Conservation (phyloP, 2,329 filamentous ascomycete species). For the Aspergillus sojae region DNA sequence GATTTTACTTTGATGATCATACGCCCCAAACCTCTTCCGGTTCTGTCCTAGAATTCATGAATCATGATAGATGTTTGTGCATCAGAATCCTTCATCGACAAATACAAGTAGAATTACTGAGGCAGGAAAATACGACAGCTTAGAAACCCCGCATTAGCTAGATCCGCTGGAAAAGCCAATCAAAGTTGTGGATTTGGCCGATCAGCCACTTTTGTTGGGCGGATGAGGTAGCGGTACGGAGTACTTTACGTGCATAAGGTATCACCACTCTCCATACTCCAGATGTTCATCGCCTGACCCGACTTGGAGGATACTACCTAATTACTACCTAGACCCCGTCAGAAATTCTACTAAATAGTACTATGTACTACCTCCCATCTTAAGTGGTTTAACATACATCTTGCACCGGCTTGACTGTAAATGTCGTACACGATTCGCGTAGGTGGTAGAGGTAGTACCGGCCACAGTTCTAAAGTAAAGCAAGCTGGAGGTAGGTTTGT, state of each 20-base stretch:
- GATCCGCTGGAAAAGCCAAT: background rate
- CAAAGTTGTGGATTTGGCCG: background rate
- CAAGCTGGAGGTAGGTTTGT: background rate
- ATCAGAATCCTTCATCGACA: background rate
- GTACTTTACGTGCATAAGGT: background rate
- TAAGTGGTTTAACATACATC: background rate
- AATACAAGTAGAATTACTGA: background rate
- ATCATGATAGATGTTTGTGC: background rate
- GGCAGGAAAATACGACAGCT: background rate
- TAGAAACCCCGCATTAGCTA: background rate
- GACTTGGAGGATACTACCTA: background rate
- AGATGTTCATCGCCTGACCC: background rate
- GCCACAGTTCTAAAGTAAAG: background rate
- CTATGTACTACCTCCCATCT: background rate
- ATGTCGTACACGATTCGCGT: background rate
- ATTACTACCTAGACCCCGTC: background rate
- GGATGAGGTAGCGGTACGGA: background rate
- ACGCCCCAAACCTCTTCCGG: background rate
- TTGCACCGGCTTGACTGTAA: background rate
- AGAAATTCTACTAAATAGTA: background rate
- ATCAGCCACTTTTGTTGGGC: slow-evolving; percentile 16
- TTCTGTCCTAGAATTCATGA: background rate
- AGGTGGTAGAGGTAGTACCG: background rate
- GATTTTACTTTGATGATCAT: background rate
- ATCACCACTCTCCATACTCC: background rate